Evolutionary conservation across 805 yeast species (phyloP).

Genomic region (Ogataea parapolymorpha): DNA sequence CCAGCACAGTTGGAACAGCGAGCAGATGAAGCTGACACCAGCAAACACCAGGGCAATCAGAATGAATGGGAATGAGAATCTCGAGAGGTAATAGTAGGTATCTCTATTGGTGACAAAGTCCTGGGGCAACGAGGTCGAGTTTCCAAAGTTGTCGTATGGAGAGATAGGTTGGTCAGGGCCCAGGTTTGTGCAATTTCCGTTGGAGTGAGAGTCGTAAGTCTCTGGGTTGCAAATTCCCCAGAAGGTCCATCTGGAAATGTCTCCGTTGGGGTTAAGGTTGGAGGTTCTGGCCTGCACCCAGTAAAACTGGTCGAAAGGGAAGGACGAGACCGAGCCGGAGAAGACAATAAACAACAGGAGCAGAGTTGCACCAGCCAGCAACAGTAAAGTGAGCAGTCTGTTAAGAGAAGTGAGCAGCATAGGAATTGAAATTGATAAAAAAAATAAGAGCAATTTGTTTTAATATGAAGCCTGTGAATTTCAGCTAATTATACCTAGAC

Average conservation of each 20-base stretch:
- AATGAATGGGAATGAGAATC: constrained; percentile 63
- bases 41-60: constrained; percentile 58
- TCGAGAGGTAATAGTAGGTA: constrained; percentile 58
- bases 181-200: constrained; percentile 35
- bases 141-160: constrained; percentile 68
- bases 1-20: constrained; percentile 56
- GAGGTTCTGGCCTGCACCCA: constrained; percentile 72
- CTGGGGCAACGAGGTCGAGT: constrained; percentile 48
- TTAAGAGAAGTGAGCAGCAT: constrained; percentile 21
- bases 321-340: constrained; percentile 57
- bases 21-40: constrained; percentile 57
- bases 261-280: constrained; percentile 41
- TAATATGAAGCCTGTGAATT: constrained; percentile 4
- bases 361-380: constrained; percentile 46
- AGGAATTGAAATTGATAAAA: constrained; percentile 2
- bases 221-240: constrained; percentile 67
- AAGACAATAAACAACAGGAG: constrained; percentile 55
- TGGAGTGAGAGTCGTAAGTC: constrained; percentile 25
- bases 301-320: constrained; percentile 63
- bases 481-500: constrained; percentile 9
- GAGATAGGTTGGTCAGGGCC: constrained; percentile 74
- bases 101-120: constrained; percentile 53
- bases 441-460: constrained; percentile 2
- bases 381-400: constrained; percentile 30
- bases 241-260: constrained; percentile 70